Base-by-base conservation (phyloP, 2,329 filamentous ascomycete genomes). In the Cladobotryum protrusum region DNA sequence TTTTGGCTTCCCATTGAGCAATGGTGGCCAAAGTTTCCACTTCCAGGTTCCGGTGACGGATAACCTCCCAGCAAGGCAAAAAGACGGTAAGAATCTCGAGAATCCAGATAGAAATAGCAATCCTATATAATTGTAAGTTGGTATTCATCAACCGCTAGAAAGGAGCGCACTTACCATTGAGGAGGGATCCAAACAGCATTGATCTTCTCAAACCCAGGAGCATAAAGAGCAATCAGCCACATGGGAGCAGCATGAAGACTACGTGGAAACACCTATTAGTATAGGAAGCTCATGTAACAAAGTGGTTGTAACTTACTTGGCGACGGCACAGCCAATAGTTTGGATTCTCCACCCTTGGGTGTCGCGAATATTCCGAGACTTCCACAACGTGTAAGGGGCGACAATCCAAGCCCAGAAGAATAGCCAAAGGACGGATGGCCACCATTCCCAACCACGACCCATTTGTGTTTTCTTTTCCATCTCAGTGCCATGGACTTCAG, bases 291-390 rank as follows among this genome's bases (percentile, higher is more conserved):
- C n/a, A n/a, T n/a, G 5, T 20, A 8, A 39, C n/a, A 33, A 5
- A 45, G 11, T 12, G 34, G 15, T 20, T 5, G 17, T 19, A 17
- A 62, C 67, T 49, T 52, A 74, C 71, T 66, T 68, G 33, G 72
- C 67, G 48, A 75, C 55, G 43, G 68, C 68, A 58, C 73, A 77
- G 11, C 63, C 66, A 36, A 80, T 77, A 12, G 81, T 86, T 60
- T 85, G 82, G 2, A 76, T 59, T 7, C 81, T 72, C 83, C 83
- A 86, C 45, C 81, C 77, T 55, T 83, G 77, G 2, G 81, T 81
- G 57, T 86, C 83, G 29, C 72, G 71, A 53, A 86, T 82, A n/a
- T 73, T 67, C 29, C 81, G 73, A 37, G 82, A 78, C 55, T 75
- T 73, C 73, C 77, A 85, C 2, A 86, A 69, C 45, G 83, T 67